Base-by-base conservation (phyloP, 2,329 filamentous ascomycete genomes). In the Fusarium coicis region DNA sequence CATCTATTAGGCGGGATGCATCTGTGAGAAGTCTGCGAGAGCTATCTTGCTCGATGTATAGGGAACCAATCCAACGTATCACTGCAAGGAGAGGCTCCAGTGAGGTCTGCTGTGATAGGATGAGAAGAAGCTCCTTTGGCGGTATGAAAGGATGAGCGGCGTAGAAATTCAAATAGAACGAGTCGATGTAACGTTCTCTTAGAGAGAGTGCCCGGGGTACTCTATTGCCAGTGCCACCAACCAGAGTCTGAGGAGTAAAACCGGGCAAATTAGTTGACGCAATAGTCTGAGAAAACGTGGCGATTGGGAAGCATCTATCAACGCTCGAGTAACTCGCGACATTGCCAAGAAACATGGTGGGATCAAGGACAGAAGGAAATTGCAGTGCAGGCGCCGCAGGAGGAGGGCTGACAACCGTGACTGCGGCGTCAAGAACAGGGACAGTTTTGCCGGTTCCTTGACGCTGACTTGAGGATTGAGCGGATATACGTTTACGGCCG, bases 61-160 rank as follows among this genome's bases (percentile, higher is more conserved):
- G 23, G 12, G 61, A 63, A 26, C 56, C 61, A 30, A 63, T 50
- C 61, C 56, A 63, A 7, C 56, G 56, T 16, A 63, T 63, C 11
- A 56, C 61, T 37, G 61, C 36, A 32, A 63, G 1, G 1, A 63
- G 5, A 5, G 56, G 61, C 37, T 62, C 61, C 6, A 63, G 4
- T 4, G 30, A 30, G 18, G 30, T 32, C 14, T 12, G 12, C 12
- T 42, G 43, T 37, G 37, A 10, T 26, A 63, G 19, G 10, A 30
- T 18, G 10, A 63, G 23, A 50, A 63, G 37, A n/a, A 32, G n/a
- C 4, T 32, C 30, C 4, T n/a, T 63, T 18, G 61, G 36, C 0
- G 26, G 56, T 32, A 63, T 42, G 11, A 63, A 63, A 2, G 61
- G 61, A 50, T 63, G 61, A 14, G 61, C 37, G 6, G 61, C 37